A percentile compares a stretch with the other conserved stretches of the same genome.
phyloP scores from a whole-genome alignment of 805 yeast genomes.

The Lachancea sp. region DNA sequence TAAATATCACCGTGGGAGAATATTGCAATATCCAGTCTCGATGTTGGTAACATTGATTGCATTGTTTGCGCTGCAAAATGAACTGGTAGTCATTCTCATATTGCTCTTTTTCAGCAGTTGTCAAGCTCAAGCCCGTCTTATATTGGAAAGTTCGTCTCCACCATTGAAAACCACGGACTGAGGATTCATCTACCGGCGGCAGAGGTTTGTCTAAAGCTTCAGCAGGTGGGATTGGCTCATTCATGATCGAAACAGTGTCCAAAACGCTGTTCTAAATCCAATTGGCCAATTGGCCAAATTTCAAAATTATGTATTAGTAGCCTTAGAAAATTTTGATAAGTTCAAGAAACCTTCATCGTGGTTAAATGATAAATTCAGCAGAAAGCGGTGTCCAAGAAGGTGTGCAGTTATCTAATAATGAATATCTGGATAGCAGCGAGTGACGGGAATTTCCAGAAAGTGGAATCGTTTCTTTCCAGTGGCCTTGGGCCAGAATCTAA shows the following conservation, averaged over 20 bases:
- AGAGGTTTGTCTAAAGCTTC: conserved; percentile 16
- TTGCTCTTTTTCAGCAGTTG: conserved; percentile 43
- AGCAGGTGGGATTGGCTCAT: conserved; percentile 14
- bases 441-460: conserved; percentile 61
- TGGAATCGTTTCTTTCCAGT: conserved; percentile 49
- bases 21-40: conserved; percentile 73
- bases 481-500: conserved; percentile 58
- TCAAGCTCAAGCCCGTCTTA: conserved; percentile 61
- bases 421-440: conserved; percentile 96
- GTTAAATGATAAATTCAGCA: not conserved
- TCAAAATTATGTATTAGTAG: too few relatives aligned
- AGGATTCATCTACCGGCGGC: conserved; percentile 16
- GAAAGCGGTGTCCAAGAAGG: not conserved
- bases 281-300: too few relatives aligned
- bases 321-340: too few relatives aligned
- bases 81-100: conserved; percentile 51
- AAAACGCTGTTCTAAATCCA: not conserved
- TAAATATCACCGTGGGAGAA: conserved; percentile 80
- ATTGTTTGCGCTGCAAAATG: conserved; percentile 45
- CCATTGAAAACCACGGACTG: conserved; percentile 58
- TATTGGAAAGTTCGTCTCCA: conserved; percentile 71
- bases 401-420: conserved; percentile 16
- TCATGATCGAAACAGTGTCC: not conserved
- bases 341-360: too few relatives aligned
- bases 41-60: conserved; percentile 65